phyloP scores from a whole-genome alignment of 306 rosid genomes.

The Gastrolobium bilobum region DNA sequence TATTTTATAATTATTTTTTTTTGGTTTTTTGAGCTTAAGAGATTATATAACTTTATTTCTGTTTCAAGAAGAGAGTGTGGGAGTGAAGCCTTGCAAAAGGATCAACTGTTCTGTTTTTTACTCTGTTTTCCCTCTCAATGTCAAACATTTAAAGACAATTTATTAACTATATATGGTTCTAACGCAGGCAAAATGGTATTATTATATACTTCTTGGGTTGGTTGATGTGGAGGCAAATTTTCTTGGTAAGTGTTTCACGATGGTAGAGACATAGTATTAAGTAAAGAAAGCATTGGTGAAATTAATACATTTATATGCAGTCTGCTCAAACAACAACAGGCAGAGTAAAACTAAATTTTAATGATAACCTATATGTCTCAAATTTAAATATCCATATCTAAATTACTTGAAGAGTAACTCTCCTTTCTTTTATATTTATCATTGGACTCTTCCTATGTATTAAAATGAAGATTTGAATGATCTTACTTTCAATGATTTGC shows the following conservation, averaged over 20 bases:
- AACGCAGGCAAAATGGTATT: conserved; percentile 90
- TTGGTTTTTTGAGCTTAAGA: background rate
- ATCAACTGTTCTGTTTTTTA: background rate
- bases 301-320: conserved; percentile 26
- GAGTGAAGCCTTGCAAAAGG: background rate
- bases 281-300: background rate
- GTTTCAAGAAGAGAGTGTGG: conserved; percentile 15
- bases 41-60: conserved; percentile 5
- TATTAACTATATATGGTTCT: conserved; percentile 32
- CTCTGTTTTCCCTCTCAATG: background rate
- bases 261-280: background rate
- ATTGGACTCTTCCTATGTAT: conserved; percentile 15
- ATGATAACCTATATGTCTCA: conserved; percentile 20
- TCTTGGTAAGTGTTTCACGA: conserved; percentile 67
- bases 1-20: background rate
- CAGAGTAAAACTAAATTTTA: background rate
- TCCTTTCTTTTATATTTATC: background rate
- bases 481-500: conserved; percentile 33
- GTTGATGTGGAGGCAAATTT: conserved; percentile 97
- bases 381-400: background rate
- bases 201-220: conserved; percentile 80
- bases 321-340: conserved; percentile 3
- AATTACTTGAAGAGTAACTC: conserved; percentile 8
- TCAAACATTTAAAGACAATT: conserved; percentile 12
- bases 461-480: conserved; percentile 11